Conservation (phyloP, 257 asterid genomes). For the Penstemon newberryi region DNA sequence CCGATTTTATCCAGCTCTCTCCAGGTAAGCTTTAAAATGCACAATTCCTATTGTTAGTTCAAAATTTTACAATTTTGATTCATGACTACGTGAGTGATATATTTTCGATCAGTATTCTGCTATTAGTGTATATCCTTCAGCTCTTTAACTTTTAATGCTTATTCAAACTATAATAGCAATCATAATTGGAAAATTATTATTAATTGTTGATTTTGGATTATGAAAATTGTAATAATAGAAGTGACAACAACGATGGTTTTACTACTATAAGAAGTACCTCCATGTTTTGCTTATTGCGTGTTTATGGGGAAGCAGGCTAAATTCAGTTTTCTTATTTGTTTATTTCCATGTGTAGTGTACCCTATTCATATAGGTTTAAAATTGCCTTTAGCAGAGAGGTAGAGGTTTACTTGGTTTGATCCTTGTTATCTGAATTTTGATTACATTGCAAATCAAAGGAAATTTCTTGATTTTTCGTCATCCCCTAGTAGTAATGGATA, state of each 20-base stretch:
- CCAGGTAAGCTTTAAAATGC: constrained; percentile 31
- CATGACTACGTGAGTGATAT: too few species aligned
- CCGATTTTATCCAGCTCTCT: constrained; percentile 71
- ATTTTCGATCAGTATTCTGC: background rate
- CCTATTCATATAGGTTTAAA: background rate
- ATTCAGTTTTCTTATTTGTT: too few species aligned
- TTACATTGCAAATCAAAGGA: too few species aligned
- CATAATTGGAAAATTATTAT: background rate
- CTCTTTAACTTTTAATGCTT: too few species aligned
- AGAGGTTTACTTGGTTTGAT: background rate
- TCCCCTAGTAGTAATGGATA: background rate
- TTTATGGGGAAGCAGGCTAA: background rate
- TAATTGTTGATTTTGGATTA: constrained; percentile 1
- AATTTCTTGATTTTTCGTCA: background rate
- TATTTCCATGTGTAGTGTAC: background rate
- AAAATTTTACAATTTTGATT: too few species aligned
- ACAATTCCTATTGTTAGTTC: too few species aligned
- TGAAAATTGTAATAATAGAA: background rate
- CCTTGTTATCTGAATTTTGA: background rate
- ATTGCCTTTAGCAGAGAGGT: background rate
- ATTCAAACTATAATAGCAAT: background rate
- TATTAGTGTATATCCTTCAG: too few species aligned
- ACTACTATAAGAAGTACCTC: background rate
- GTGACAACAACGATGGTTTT: background rate
- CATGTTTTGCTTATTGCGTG: background rate